Evolutionary conservation across 1,284 basidiomycete genomes (phyloP), one percentile per base, ranked within the genome.

Genomic region (Termitomyces sp.): DNA sequence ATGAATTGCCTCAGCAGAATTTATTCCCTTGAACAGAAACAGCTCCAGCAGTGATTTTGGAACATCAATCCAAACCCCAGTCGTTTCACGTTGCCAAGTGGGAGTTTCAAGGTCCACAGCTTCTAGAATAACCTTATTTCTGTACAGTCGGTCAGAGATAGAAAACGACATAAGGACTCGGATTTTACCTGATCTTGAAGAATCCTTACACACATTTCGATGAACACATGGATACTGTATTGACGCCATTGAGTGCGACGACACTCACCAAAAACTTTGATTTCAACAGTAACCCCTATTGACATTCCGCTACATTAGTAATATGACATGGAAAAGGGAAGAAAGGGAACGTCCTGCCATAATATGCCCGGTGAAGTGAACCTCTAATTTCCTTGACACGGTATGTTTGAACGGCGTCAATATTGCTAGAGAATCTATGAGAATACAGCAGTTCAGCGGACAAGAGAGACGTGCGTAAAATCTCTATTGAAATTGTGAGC

Each of bases 41-140:
- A 83, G 72, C 34, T 70, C 71, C 50, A 86, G 69, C 45, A 76
- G 73, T 10, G 67, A 38, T 47, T 73, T 74, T 0, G 92, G 90
- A 1, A 95, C 76, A 64, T 96, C 91, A 26, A 96, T 75, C 94
- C 94, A 96, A 60, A 92, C 77, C 1, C 93, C 93, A 1, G 80
- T 84, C 0, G 89, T 85, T 53, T 86, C 80, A 17, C 85, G 83
- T 61, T 90, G 81, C 77, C 88, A 93, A 0, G 90, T 82, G 0
- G 88, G 87, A 15, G 84, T 90, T 44, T 93, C 84, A 36, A 95
- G 72, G 60, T 92, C 86, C 17, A 95, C 90, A 0, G 80, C 73
- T 61, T 95, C 92, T 26, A 95, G 74, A 52, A 94, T 89, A 13
- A 73, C 75, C 59, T 77, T 77, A 58, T 82, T 78, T 62, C 86